Evolutionary conservation across 1,284 basidiomycete genomes (phyloP), one percentile per base, ranked within the genome.

Genomic region (Hemileia vastatrix): DNA sequence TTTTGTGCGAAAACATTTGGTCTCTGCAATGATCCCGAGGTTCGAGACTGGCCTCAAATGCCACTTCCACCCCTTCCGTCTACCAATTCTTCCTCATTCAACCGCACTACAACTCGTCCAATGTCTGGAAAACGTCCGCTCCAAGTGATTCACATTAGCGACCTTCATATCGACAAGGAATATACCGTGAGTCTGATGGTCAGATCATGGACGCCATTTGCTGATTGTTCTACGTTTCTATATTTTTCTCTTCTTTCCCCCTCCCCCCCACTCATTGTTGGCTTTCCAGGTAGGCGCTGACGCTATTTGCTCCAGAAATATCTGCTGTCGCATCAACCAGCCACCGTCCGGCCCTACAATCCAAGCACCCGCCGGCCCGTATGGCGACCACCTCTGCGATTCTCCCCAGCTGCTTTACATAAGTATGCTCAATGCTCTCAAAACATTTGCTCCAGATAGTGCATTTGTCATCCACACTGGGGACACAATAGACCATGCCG

Each of bases 401-500:
- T 77, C 80, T 0, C 79, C 82, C 1, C 70, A 76, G 0, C 65
- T 68, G 1, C 75, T 84, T 9, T 79, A 79, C 4, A 77, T 80
- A n/a, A 81, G 79, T 33, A 80, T 84, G 81, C 71, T 84, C 1
- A 72, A 72, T 6, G 79, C 79, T 15, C 77, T 77, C 11, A 68
- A 73, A 32, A 43, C 78, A 47, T 73, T 77, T 65, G 71, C 71
- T 9, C 73, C 77, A 19, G 74, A 78, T 50, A 78, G 79, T 4
- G 71, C 73, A 11, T 83, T 83, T 67, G 78, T 81, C 2, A 80
- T 84, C 49, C 84, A 83, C 64, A 84, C 82, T 15, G 83, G 83
- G 4, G 83, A 84, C 68, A 80, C 83, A 4, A 78, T 83, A 6
- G 83, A 83, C 77, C 81, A 69, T 48, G 66, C 67, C 11, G 67